Evolutionary conservation across 441 rosid genomes (phyloP).

Genomic region (Gossypium davidsonii): DNA sequence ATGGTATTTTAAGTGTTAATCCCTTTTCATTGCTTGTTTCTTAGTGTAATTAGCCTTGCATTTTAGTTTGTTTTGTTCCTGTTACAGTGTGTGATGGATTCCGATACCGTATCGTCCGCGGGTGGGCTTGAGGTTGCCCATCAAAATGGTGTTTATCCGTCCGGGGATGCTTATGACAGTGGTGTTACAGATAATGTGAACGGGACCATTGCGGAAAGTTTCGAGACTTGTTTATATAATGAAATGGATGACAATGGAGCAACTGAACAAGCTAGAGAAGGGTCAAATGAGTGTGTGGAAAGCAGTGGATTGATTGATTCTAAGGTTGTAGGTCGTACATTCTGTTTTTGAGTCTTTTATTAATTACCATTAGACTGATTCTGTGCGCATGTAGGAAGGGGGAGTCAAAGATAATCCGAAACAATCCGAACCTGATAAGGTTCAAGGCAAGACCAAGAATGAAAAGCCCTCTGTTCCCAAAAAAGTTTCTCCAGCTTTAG

Average conservation of each 20-base stretch:
- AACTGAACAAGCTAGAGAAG: neutral
- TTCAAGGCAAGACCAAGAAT: slow-evolving; percentile 40
- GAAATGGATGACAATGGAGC: neutral
- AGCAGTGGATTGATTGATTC: neutral
- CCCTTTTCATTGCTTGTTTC: neutral
- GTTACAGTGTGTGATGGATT: slow-evolving; percentile 59
- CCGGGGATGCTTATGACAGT: slow-evolving; percentile 26
- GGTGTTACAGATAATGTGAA: neutral
- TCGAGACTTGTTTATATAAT: neutral
- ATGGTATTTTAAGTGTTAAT: neutral
- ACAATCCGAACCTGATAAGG: slow-evolving; percentile 34
- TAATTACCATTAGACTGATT: neutral
- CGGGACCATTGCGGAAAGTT: neutral
- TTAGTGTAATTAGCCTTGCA: slow-evolving; percentile 8
- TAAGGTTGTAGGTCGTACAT: neutral
- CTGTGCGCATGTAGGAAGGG: neutral
- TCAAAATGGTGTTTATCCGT: slow-evolving; percentile 42
- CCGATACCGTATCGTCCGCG: slow-evolving; percentile 26
- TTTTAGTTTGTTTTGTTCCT: slow-evolving; percentile 9
- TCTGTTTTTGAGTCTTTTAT: slow-evolving; percentile 8
- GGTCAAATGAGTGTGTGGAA: neutral
- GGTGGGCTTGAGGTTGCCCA: slow-evolving; percentile 44
- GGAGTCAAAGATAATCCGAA: neutral
- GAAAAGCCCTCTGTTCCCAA: neutral
- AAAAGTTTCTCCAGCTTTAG: neutral